phyloP scores from a whole-genome alignment of 495 filamentous ascomycete genomes.

The Aspergillus heteromorphus region DNA sequence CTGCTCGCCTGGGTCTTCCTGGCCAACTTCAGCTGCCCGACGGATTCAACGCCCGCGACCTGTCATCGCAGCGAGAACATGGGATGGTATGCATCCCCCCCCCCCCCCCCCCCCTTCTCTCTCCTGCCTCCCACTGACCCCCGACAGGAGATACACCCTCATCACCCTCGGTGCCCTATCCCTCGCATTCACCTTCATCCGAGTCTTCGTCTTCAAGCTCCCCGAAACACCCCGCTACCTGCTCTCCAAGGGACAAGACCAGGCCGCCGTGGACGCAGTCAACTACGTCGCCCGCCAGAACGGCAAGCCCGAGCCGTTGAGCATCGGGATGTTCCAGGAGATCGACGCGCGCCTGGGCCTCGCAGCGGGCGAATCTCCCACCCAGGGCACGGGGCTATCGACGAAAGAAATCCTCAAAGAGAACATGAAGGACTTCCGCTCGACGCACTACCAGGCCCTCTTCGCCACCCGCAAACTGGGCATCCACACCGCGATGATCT shows the following conservation, averaged over 20 bases:
- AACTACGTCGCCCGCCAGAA: conserved; percentile 28
- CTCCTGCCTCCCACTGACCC: not conserved
- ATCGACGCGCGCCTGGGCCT: conserved; percentile 23
- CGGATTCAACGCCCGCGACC: conserved; percentile 20
- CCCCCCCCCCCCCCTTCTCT: not conserved
- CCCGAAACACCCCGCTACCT: conserved; percentile 30
- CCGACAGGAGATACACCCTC: conserved; percentile 25
- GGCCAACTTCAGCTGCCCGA: conserved; percentile 29
- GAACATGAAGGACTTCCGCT: conserved; percentile 26
- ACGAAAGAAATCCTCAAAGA: conserved; percentile 22
- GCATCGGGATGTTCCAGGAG: conserved; percentile 24
- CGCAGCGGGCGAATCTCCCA: not conserved
- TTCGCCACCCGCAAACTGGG: conserved; percentile 22
- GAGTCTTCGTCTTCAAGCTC: conserved; percentile 28
- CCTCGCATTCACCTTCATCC: conserved; percentile 26
- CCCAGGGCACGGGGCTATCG: conserved; percentile 5
- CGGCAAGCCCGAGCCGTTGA: conserved; percentile 24
- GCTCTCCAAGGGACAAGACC: conserved; percentile 27
- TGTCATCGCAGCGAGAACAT: conserved; percentile 26
- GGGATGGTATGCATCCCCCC: conserved; percentile 22
- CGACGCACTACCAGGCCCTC: conserved; percentile 21
- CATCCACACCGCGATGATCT: conserved; percentile 22
- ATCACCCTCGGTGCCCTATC: conserved; percentile 27
- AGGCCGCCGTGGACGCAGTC: conserved; percentile 26
- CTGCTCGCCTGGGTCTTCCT: conserved; percentile 31